These are phyloP conservation scores for Pyrenophora tritici-repentis DNA, from an alignment of 2,329 filamentous ascomycete species.

Conservation along the genomic window DNA sequence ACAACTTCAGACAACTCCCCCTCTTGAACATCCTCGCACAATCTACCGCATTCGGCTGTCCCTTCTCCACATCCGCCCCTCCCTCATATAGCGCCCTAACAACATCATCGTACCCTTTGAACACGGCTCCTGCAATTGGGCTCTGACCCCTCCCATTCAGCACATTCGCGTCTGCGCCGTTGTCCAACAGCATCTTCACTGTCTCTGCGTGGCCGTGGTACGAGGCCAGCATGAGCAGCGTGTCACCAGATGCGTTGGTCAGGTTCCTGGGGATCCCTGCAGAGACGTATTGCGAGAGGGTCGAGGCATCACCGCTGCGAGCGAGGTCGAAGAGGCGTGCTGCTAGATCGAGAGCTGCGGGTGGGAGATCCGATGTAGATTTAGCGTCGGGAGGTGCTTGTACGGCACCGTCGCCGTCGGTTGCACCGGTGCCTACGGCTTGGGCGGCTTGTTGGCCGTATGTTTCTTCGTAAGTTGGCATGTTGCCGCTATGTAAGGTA, in stretches of 20 bases:
- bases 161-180: slow-evolving; percentile 69
- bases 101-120: slow-evolving; percentile 70
- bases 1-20: slow-evolving; percentile 38
- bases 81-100: slow-evolving; percentile 58
- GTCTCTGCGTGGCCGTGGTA: slow-evolving; percentile 70
- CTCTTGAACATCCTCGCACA: slow-evolving; percentile 55
- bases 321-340: slow-evolving; percentile 70
- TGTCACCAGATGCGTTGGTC: slow-evolving; percentile 75
- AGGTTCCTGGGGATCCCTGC: slow-evolving; percentile 71
- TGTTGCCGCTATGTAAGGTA: slow-evolving; percentile 1
- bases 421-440: slow-evolving; percentile 5
- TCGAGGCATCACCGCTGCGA: slow-evolving; percentile 60
- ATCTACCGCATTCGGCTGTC: slow-evolving; percentile 54
- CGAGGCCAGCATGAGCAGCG: slow-evolving; percentile 73
- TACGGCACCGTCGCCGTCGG: slow-evolving; percentile 1
- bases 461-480: slow-evolving; percentile 22
- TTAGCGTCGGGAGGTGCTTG: slow-evolving; percentile 12
- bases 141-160: slow-evolving; percentile 72
- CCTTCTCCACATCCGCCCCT: slow-evolving; percentile 49
- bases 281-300: slow-evolving; percentile 67
- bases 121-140: slow-evolving; percentile 71
- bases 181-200: slow-evolving; percentile 63
- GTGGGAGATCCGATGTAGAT: slow-evolving; percentile 54
- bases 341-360: slow-evolving; percentile 69
- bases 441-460: slow-evolving; percentile 12